A percentile compares a stretch with the other conserved stretches of the same genome.
These are phyloP conservation scores for Agaricus blazei DNA, from an alignment of 768 basidiomycete genomes.

Conservation along the genomic window DNA sequence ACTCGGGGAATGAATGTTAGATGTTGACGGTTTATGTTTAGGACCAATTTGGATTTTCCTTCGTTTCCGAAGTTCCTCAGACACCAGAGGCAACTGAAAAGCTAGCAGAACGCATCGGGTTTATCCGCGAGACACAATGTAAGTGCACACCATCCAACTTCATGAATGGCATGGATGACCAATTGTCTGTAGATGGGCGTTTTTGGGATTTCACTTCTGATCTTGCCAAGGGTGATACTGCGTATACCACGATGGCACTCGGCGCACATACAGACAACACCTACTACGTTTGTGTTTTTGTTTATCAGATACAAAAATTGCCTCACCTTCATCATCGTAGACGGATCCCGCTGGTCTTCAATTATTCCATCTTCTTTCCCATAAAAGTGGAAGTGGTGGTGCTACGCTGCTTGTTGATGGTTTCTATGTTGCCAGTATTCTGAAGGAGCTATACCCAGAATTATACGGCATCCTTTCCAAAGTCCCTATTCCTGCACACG, in stretches of 20 bases:
- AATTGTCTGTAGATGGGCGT: conserved; percentile 60
- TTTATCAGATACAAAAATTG: not conserved
- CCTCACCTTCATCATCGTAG: conserved; percentile 29
- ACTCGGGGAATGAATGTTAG: not conserved
- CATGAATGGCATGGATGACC: not conserved
- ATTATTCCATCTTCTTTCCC: conserved; percentile 88
- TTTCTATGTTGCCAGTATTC: conserved; percentile 82
- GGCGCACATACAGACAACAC: conserved; percentile 74
- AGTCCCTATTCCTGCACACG: conserved; percentile 75
- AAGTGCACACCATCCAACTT: conserved; percentile 4
- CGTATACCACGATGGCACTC: conserved; percentile 86
- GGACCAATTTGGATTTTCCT: conserved; percentile 88
- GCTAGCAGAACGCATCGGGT: conserved; percentile 70
- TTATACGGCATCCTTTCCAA: conserved; percentile 65
- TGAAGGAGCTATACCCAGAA: conserved; percentile 67
- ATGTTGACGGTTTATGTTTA: conserved; percentile 22
- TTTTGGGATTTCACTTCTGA: conserved; percentile 98
- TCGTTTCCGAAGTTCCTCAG: conserved; percentile 74
- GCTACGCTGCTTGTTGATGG: conserved; percentile 92
- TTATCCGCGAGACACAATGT: conserved; percentile 81
- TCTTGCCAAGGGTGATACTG: conserved; percentile 86
- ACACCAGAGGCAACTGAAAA: conserved; percentile 83
- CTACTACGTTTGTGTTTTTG: conserved; percentile 50
- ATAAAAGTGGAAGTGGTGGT: conserved; percentile 79
- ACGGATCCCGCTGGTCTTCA: conserved; percentile 96